Base-by-base conservation (phyloP, 495 filamentous ascomycete species). In the Xylaria curta region DNA sequence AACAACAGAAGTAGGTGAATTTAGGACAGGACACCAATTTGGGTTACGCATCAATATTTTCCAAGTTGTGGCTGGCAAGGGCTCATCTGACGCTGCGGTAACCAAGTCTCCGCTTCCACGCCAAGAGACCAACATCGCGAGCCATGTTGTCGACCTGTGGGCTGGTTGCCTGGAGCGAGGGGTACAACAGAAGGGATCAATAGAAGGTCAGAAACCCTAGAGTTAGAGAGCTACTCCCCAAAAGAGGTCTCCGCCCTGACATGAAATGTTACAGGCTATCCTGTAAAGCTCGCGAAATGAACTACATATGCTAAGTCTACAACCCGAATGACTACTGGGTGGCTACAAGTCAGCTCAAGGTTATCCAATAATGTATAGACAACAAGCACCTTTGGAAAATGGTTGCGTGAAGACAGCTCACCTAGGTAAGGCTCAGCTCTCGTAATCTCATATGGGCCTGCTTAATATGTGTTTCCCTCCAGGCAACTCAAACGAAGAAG, bases 1-100 rank as follows among this genome's bases (percentile, higher is more conserved):
- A 71, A 59, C 19, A 56, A 56, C 46, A 12, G 17, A 24, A 70
- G 59, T 54, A 9, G 36, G 31, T 64, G 54, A 28, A 31, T 63
- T 12, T 31, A 63, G 61, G 58, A 21, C 33, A 62, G 60, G 59
- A 21, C 1, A 33, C 33, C 56, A 62, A 7, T 64, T 44, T 8
- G 10, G 49, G 5, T 13, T 46, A 51, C 19, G 24, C 46, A 67
- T 42, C 21, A 62, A 26, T 28, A 63, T 28, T 61, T 70, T 53
- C n/a, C n/a, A 54, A 17, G 5, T 26, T 53, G 33, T 42, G 31
- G 58, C 31, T 60, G n/a, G 46, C n/a, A 44, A 67, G 65, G 49
- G 65, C 36, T 40, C 26, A 36, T 28, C 4, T 59, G 21, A 31
- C 40, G 33, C 60, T 13, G 49, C 19, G 33, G 60, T 15, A 63